Base-by-base conservation (phyloP, 805 yeast genomes). In the Candida sonorensis region DNA sequence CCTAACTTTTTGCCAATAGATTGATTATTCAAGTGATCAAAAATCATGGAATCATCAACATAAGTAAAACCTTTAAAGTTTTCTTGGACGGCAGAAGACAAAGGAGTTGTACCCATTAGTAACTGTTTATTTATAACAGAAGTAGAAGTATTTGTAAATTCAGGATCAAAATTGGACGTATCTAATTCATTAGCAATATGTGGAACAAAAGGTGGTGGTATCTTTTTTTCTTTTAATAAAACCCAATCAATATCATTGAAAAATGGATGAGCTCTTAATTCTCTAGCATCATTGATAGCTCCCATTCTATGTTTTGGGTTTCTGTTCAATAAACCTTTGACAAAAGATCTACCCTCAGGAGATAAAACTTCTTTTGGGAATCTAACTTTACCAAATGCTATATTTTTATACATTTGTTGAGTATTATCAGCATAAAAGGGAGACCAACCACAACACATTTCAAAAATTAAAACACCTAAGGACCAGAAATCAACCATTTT, bases 401-500 rank as follows among this genome's bases (percentile, higher is more conserved):
- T 92, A 62, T 92, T 92, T 64, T 90, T 92, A 64, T 92, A 92
- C 98, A 92, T 92, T 60, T 92, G 96, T 64, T 92, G 97, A 31
- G 95, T 87, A 58, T 86, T 90, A 42, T 90, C 97, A 17, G 97
- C 98, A 52, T 86, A 92, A 59, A 92, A 92, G 34, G 98, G 98
- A 4, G 95, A 83, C 98, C 97, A 92, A 31, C 98, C 98, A 64
- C 97, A 92, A 60, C 97, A 88, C 98, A 92, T 92, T 64, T 92
- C 98, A 60, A 92, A 92, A 28, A 92, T 87, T 37, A 92, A 66
- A 17, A 92, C 98, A 38, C 98, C 98, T 37, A 92, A 65, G 3
- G 97, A 88, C 98, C 98, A 92, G 50, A 92, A 92, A 59, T 92
- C 98, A 40, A 92, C 98, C 97, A 92, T 90, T 60, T 88, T 87